phyloP scores from a whole-genome alignment of 805 yeast genomes.

The Wickerhamiella hasegawae region DNA sequence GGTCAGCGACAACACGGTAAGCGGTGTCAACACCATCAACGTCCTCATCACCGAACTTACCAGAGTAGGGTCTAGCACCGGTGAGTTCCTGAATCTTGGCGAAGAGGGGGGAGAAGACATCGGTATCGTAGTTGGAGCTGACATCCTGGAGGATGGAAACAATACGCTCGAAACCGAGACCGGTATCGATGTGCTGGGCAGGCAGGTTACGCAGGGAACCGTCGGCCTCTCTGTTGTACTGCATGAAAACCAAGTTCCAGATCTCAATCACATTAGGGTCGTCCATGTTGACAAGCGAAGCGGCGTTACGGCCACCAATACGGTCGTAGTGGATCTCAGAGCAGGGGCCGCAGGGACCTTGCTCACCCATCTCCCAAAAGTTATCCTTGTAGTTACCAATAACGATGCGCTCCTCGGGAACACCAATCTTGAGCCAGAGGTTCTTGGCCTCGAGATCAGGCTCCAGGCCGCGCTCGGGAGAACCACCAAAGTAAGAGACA shows the following conservation, averaged over 20 bases:
- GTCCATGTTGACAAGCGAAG: constrained; percentile 80
- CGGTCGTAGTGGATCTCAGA: constrained; percentile 95
- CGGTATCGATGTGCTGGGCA: constrained; percentile 92
- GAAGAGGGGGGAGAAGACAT: constrained; percentile 84
- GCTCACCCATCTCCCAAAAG: constrained; percentile 99
- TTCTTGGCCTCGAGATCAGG: constrained; percentile 90
- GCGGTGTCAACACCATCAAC: constrained; percentile 94
- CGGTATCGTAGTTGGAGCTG: constrained; percentile 90
- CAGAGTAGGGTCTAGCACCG: constrained; percentile 80
- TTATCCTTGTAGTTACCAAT: constrained; percentile 86
- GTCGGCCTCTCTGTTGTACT: constrained; percentile 87
- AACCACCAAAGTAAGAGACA: constrained; percentile 96
- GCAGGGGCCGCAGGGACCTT: constrained; percentile 99
- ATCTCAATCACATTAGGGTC: constrained; percentile 96
- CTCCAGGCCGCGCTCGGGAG: constrained; percentile 58
- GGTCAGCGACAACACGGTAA: constrained; percentile 95
- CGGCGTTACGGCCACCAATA: constrained; percentile 95
- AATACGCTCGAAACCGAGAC: constrained; percentile 96
- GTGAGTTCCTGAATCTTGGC: constrained; percentile 78
- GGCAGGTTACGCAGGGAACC: constrained; percentile 70
- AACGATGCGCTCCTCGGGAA: constrained; percentile 76
- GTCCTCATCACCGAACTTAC: constrained; percentile 87
- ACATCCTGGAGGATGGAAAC: constrained; percentile 89
- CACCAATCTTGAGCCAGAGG: constrained; percentile 77
- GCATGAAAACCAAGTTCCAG: constrained; percentile 96